Percentiles rank a stretch among this genome's conserved stretches.
Conservation (phyloP, 2,329 filamentous ascomycete genomes). For the Colletotrichum phormii region DNA sequence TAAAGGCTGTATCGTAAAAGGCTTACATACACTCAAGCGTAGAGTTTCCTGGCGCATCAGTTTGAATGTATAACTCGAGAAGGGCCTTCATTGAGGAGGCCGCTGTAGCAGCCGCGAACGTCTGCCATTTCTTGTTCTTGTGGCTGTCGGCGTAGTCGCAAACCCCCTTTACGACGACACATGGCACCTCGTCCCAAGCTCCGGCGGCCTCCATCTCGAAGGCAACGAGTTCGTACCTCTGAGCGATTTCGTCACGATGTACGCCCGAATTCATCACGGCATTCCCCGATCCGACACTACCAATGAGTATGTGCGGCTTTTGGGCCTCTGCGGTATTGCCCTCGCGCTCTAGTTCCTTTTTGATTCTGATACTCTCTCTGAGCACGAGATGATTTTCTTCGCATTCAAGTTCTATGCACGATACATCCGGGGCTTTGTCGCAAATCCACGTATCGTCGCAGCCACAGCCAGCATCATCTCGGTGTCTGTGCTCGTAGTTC, state of each 20-base stretch:
- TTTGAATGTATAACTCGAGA: not conserved
- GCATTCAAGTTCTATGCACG: too few relatives aligned
- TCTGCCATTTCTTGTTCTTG: conserved; percentile 52
- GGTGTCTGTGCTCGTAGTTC: too few relatives aligned
- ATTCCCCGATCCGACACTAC: too few relatives aligned
- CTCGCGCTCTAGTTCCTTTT: not conserved
- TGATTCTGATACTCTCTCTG: too few relatives aligned
- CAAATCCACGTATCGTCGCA: too few relatives aligned
- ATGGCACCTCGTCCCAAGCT: conserved; percentile 44
- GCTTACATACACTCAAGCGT: too few relatives aligned
- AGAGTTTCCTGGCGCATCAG: too few relatives aligned
- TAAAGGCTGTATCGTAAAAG: too few relatives aligned
- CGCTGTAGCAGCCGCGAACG: conserved; percentile 52
- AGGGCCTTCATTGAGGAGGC: conserved; percentile 43
- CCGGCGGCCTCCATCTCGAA: conserved; percentile 52
- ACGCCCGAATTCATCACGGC: too few relatives aligned
- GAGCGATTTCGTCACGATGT: conserved; percentile 47
- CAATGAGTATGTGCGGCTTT: too few relatives aligned
- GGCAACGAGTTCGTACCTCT: conserved; percentile 43
- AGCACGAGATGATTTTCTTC: not conserved
- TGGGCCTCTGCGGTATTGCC: conserved; percentile 21
- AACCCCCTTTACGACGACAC: conserved; percentile 50
- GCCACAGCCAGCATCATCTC: too few relatives aligned
- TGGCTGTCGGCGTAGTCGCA: conserved; percentile 55
- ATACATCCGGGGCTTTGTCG: too few relatives aligned